Base-by-base conservation (phyloP, 306 rosid species). In the Urtica urens region DNA sequence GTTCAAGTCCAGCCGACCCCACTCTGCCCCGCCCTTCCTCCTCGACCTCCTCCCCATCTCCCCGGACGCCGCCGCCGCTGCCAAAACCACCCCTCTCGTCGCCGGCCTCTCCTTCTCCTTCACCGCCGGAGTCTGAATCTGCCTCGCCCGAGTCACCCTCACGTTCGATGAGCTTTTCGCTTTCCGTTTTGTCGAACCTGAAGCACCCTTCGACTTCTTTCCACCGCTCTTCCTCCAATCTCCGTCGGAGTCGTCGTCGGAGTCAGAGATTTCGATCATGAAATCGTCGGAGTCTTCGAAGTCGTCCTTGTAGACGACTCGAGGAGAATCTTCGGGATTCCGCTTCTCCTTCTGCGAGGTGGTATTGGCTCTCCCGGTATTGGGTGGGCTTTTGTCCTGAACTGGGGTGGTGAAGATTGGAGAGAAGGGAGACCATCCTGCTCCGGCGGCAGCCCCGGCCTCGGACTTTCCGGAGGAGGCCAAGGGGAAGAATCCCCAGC, bases 1-100 rank as follows among this genome's bases (percentile, higher is more conserved):
- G 77, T 90, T 90, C 81, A 90, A 75, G 73, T 90, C 99, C 72
- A 90, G 77, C 58, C 75, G 84, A 24, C 87, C 93, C 74, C 80
- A 55, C 47, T 77, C 78, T 8, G 72, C 77, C 3, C 72, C 76
- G 43, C 90, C 86, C 69, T 75, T 72, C 65, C 70, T 81, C 74
- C 76, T 59, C 5, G 57, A 42, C 65, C 66, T 80, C 57, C 70
- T 72, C 38, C 83, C 69, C n/a, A 72, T 26, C 6, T 83, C 95
- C 0, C 46, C 58, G 31, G 57, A 3, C 63, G 54, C 16, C 10
- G 35, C 53, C 38, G 28, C 2, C 18, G 34, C 76, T 13, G 22
- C 57, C n/a, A n/a, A n/a, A n/a, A n/a, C n/a, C n/a, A n/a, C 95
- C 0, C 48, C 59, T 38, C 55, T 6, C 63, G 38, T 19, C 3